Percentiles rank a stretch among this genome's conserved stretches.
Conservation (phyloP, 768 basidiomycete species). For the Leccinum obscurum region DNA sequence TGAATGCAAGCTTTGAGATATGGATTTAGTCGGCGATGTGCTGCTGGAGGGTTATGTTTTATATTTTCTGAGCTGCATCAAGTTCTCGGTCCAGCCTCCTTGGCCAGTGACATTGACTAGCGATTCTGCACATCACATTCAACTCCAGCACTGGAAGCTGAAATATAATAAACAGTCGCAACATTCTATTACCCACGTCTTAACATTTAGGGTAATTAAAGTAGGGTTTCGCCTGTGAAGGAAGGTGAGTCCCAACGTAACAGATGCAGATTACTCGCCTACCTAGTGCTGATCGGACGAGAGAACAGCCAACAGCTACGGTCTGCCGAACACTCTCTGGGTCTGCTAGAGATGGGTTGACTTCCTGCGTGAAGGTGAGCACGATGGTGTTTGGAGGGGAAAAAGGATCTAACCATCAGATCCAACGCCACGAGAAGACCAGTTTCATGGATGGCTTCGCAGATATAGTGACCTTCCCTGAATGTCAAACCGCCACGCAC, state of each 20-base stretch:
- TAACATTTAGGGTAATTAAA: slow-evolving; percentile 19
- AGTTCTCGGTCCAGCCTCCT: too few species aligned
- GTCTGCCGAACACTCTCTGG: slow-evolving; percentile 78
- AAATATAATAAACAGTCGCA: background rate
- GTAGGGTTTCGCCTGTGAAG: slow-evolving; percentile 34
- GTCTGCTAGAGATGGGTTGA: slow-evolving; percentile 92
- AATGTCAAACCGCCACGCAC: slow-evolving; percentile 96
- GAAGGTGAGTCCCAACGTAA: slow-evolving; percentile 8
- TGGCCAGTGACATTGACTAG: background rate
- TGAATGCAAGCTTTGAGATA: background rate
- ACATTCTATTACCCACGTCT: slow-evolving; percentile 4
- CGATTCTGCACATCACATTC: background rate
- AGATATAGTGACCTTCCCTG: slow-evolving; percentile 98
- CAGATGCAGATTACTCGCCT: slow-evolving; percentile 24
- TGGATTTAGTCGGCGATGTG: too few species aligned
- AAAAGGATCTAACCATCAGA: slow-evolving; percentile 69
- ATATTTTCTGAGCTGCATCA: too few species aligned
- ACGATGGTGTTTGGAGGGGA: background rate
- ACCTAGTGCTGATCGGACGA: slow-evolving; percentile 84
- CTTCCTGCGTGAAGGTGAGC: slow-evolving; percentile 59
- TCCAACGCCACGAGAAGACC: slow-evolving; percentile 90
- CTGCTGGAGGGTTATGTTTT: too few species aligned
- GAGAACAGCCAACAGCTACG: slow-evolving; percentile 85
- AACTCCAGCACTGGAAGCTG: background rate
- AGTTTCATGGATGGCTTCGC: slow-evolving; percentile 90